phyloP scores from a whole-genome alignment of 1,284 basidiomycete species.

The Ustilago bromivora region DNA sequence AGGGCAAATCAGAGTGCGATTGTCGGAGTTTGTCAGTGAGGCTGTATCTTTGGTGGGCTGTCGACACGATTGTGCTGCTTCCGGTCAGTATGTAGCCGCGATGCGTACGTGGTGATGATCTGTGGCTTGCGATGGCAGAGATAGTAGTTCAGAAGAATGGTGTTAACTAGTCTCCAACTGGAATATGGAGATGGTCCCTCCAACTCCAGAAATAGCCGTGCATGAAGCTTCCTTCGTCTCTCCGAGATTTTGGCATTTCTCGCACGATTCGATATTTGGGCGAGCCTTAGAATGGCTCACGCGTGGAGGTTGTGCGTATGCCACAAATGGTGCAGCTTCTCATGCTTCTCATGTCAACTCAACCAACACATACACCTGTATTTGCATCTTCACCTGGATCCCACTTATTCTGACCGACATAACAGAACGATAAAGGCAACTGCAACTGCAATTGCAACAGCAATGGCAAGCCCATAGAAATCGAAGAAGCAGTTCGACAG shows the following conservation, averaged over 20 bases:
- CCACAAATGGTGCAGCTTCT: conserved; percentile 11
- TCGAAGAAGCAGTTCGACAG: conserved; percentile 5
- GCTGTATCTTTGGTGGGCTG: not conserved
- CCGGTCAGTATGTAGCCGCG: not conserved
- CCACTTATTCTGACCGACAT: too few relatives aligned
- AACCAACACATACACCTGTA: conserved; percentile 3
- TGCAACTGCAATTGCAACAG: not conserved
- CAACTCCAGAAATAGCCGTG: conserved; percentile 8
- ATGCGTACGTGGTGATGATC: conserved; percentile 34
- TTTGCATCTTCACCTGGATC: not conserved
- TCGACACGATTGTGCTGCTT: not conserved
- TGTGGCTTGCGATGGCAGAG: conserved; percentile 16
- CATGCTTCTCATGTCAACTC: not conserved
- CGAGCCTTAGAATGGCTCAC: not conserved
- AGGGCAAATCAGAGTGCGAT: not conserved
- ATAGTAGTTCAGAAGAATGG: not conserved
- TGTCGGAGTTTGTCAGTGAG: conserved; percentile 6
- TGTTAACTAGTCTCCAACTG: not conserved
- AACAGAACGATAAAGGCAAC: not conserved
- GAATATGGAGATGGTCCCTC: conserved; percentile 28
- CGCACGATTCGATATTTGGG: conserved; percentile 36
- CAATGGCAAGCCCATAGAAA: conserved; percentile 6
- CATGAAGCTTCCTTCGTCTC: conserved; percentile 29
- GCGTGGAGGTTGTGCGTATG: conserved; percentile 25
- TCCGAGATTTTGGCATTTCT: conserved; percentile 28